These are phyloP conservation scores for Boletellus dicymbophilus DNA, from an alignment of 1,284 basidiomycete species.

Conservation along the genomic window DNA sequence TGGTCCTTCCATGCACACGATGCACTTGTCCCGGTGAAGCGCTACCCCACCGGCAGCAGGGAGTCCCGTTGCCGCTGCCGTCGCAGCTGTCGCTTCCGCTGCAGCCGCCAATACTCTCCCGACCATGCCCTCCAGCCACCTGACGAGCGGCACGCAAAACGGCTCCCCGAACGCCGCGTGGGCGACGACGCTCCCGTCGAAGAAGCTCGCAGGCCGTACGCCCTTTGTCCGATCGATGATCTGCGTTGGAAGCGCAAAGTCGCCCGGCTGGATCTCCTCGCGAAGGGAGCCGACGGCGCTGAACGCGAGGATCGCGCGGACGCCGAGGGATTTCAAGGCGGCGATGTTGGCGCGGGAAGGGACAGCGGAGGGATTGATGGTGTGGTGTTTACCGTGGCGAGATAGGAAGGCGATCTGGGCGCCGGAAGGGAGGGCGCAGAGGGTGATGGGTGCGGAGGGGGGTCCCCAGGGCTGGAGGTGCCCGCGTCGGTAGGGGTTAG, in stretches of 20 bases:
- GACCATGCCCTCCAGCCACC: constrained; percentile 73
- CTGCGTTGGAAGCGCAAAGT: constrained; percentile 89
- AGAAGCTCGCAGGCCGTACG: constrained; percentile 84
- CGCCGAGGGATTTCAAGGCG: constrained; percentile 91
- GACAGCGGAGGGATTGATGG: constrained; percentile 73
- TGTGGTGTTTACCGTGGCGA: constrained; percentile 84
- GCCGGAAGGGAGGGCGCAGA: constrained; percentile 80
- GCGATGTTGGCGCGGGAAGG: constrained; percentile 93
- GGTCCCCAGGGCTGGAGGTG: constrained; percentile 92
- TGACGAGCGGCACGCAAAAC: constrained; percentile 67
- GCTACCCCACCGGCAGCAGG: no score
- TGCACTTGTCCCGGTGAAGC: constrained; percentile 80
- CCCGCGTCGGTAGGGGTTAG: neutral
- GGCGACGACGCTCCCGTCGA: constrained; percentile 84
- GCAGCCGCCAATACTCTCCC: constrained; percentile 60
- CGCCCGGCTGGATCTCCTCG: constrained; percentile 91
- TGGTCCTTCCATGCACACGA: constrained; percentile 99
- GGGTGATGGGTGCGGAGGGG: constrained; percentile 90
- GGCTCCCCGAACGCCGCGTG: constrained; percentile 96
- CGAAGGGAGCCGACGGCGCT: constrained; percentile 95
- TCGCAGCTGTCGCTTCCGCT: constrained; percentile 45
- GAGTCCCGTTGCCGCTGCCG: no score
- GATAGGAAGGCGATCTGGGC: constrained; percentile 89
- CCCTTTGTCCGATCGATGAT: constrained; percentile 98
- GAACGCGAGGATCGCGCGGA: constrained; percentile 90